Evolutionary conservation across 1,139 yeast genomes (phyloP), one percentile per base, ranked within the genome.

Genomic region (Kluyveromyces sp.): DNA sequence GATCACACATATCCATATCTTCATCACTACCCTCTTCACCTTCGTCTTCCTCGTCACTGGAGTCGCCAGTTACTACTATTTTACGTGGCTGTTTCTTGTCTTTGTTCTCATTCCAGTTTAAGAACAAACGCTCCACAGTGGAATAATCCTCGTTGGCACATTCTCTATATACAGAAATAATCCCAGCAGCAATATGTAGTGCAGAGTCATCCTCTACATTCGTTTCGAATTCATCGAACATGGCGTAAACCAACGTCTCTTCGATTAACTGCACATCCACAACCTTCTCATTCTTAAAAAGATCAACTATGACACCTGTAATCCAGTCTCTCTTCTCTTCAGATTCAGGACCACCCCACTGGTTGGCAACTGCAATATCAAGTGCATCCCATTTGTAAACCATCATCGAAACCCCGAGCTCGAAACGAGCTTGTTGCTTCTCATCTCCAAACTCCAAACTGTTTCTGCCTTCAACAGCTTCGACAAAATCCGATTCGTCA

Each of bases 281-380:
- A 7, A 73, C 68, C 45, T 69, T 74, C 45, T 75, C 83, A 25
- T 67, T 64, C 42, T 74, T 77, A 60, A 90, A 92, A 47, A 89
- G 71, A 38, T 89, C 97, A 40, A 88, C 78, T 2, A 90, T 78
- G 25, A 86, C 72, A 4, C 89, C 95, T 3, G 89, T 81, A 51
- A 90, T 75, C 98, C 98, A 94, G 63, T 92, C 98, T 60, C 99
- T 76, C 66, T 92, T 92, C 42, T 87, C 97, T 1, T 75, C 78
- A 8, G 95, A 83, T 41, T 86, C 86, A 15, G 95, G 79, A 2
- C 98, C 99, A 50, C 98, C 99, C 98, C 98, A 92, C 36, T 75
- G 72, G 62, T 86, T 87, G n/a, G 80, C 95, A n/a, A 94, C 98
- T 0, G 98, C 98, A 1, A 87, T 83, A 45, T 78, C 75, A 48